Percentiles rank a stretch among this genome's conserved stretches.
phyloP scores from a whole-genome alignment of 2,329 filamentous ascomycete genomes.

The Claviceps maximensis region DNA sequence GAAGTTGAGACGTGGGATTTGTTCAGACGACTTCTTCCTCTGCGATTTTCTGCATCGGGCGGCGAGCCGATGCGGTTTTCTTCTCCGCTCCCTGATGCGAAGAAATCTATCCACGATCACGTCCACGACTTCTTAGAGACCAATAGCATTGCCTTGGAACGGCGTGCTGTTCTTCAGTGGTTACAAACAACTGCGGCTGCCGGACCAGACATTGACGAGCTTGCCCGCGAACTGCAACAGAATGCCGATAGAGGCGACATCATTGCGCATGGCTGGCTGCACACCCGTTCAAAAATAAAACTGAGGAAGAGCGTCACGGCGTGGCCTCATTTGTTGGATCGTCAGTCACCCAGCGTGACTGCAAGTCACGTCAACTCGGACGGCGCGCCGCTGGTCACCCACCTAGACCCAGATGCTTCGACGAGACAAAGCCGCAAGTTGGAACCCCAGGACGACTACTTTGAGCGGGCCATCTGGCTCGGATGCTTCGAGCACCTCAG shows the following conservation, averaged over 20 bases:
- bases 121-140: slow-evolving; percentile 58
- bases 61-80: slow-evolving; percentile 19
- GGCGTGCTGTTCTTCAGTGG: slow-evolving; percentile 72
- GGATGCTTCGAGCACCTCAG: slow-evolving; percentile 90
- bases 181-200: slow-evolving; percentile 64
- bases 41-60: slow-evolving; percentile 41
- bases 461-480: slow-evolving; percentile 83
- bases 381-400: slow-evolving; percentile 59
- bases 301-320: slow-evolving; percentile 68
- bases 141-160: slow-evolving; percentile 63
- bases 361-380: slow-evolving; percentile 44
- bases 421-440: slow-evolving; percentile 64
- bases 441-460: slow-evolving; percentile 72
- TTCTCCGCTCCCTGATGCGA: slow-evolving; percentile 15
- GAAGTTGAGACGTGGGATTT: slow-evolving; percentile 90
- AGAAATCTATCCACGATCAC: slow-evolving; percentile 13
- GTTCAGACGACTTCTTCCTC: slow-evolving; percentile 57
- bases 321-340: slow-evolving; percentile 52
- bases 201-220: slow-evolving; percentile 57
- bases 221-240: slow-evolving; percentile 63
- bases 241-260: slow-evolving; percentile 68
- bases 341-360: slow-evolving; percentile 42
- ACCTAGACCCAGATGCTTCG: slow-evolving; percentile 85
- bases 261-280: slow-evolving; percentile 81
- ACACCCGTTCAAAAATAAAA: slow-evolving; percentile 84